phyloP scores from a whole-genome alignment of 306 rosid species.

The Trifolium repens region DNA sequence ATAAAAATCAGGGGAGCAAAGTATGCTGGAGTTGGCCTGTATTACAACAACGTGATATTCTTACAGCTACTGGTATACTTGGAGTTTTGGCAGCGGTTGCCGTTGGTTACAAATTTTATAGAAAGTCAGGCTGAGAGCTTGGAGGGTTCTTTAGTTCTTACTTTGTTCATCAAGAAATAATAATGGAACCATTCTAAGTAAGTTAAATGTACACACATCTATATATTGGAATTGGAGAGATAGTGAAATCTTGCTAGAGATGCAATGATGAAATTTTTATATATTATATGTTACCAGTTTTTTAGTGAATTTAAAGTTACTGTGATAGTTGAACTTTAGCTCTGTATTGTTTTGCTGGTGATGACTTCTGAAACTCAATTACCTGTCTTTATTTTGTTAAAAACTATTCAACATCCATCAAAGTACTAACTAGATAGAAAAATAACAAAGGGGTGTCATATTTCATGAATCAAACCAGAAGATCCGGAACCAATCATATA shows the following conservation, averaged over 20 bases:
- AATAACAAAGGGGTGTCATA: not conserved
- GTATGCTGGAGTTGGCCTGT: conserved; percentile 50
- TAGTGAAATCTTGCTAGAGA: conserved; percentile 17
- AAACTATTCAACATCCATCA: not conserved
- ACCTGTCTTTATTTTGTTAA: not conserved
- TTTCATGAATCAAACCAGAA: conserved; percentile 22
- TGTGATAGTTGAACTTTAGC: not conserved
- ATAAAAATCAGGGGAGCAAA: conserved; percentile 48
- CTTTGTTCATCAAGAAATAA: conserved; percentile 41
- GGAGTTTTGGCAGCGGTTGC: conserved; percentile 72
- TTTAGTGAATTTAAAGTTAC: not conserved
- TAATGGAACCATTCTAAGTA: conserved; percentile 26
- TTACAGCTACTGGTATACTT: conserved; percentile 58
- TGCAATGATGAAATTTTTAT: conserved; percentile 34
- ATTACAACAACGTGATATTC: conserved; percentile 64
- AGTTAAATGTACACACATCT: conserved; percentile 38
- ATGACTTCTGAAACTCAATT: conserved; percentile 15
- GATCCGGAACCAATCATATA: conserved; percentile 44
- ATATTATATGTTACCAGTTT: conserved; percentile 2
- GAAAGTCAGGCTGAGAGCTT: conserved; percentile 63
- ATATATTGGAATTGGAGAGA: conserved; percentile 41
- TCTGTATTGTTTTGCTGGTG: not conserved
- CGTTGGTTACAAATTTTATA: conserved; percentile 68
- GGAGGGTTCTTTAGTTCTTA: conserved; percentile 24
- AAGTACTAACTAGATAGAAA: no score